Evolutionary conservation across 1,139 yeast genomes (phyloP).

Genomic region (Yamadazyma taylorii): DNA sequence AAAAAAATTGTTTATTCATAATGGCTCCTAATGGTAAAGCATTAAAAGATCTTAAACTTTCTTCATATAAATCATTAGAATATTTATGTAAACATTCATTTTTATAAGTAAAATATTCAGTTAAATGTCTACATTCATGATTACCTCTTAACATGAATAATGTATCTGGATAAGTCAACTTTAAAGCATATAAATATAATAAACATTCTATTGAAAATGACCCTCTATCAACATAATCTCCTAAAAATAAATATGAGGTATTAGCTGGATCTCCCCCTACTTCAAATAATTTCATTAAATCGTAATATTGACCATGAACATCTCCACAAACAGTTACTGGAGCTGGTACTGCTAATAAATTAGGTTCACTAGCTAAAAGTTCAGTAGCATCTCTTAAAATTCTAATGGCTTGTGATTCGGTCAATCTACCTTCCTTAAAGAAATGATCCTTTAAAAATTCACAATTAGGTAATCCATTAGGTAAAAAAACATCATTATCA

Average conservation of each 20-base stretch:
- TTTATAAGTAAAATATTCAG: constrained; percentile 92
- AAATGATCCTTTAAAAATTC: constrained; percentile 74
- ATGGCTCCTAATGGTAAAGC: constrained; percentile 90
- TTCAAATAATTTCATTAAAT: constrained; percentile 86
- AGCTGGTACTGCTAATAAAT: constrained; percentile 77
- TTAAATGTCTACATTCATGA: constrained; percentile 92
- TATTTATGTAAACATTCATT: constrained; percentile 90
- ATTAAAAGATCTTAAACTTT: constrained; percentile 77
- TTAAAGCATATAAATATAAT: constrained; percentile 75
- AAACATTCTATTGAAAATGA: constrained; percentile 89
- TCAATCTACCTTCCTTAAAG: constrained; percentile 75
- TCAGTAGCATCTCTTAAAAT: constrained; percentile 71
- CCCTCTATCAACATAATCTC: constrained; percentile 97
- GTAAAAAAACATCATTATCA: constrained; percentile 64
- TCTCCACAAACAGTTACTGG: constrained; percentile 98
- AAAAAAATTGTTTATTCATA: constrained; percentile 91
- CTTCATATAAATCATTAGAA: constrained; percentile 64
- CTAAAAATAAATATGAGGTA: constrained; percentile 81
- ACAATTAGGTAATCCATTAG: constrained; percentile 70
- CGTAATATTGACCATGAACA: constrained; percentile 93
- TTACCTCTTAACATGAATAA: constrained; percentile 90
- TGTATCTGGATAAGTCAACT: constrained; percentile 72
- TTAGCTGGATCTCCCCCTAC: constrained; percentile 87
- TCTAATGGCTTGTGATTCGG: constrained; percentile 66
- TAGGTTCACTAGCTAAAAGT: constrained; percentile 72